Conservation (phyloP, 1,284 basidiomycete genomes). For the Trichosporon faecale region DNA sequence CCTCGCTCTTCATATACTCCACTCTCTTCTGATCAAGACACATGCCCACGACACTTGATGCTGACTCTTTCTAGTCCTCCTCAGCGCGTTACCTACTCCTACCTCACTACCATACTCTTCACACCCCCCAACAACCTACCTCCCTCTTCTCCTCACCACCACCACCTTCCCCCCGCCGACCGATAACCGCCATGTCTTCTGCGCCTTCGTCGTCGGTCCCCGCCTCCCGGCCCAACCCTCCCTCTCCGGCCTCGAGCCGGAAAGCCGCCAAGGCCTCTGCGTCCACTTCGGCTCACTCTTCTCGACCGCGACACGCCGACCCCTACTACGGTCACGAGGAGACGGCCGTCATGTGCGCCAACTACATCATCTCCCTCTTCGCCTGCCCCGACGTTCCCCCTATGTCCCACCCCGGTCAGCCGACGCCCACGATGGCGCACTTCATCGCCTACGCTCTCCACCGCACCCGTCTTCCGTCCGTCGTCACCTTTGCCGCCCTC, state of each 20-base stretch:
- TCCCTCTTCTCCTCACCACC: background rate
- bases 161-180: constrained; percentile 4
- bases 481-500: constrained; percentile 80
- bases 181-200: constrained; percentile 26
- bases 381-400: constrained; percentile 52
- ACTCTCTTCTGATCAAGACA: background rate
- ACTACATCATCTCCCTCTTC: constrained; percentile 61
- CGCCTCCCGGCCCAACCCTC: constrained; percentile 38
- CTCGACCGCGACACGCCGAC: constrained; percentile 53
- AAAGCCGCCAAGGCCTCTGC: constrained; percentile 47
- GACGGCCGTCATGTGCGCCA: constrained; percentile 61
- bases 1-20: background rate
- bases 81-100: constrained; percentile 8
- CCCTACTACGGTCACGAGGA: constrained; percentile 77
- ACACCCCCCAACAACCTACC: background rate
- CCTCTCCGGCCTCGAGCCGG: constrained; percentile 44
- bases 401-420: constrained; percentile 41
- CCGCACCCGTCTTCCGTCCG: constrained; percentile 73
- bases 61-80: background rate
- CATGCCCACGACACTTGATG: background rate
- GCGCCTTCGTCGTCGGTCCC: constrained; percentile 30
- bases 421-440: constrained; percentile 63
- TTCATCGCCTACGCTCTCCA: constrained; percentile 89
- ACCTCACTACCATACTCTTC: background rate
- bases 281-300: constrained; percentile 42